Evolutionary conservation across 257 asterid genomes (phyloP), one percentile per base, ranked within the genome.

Genomic region (Fraxinus anomala): DNA sequence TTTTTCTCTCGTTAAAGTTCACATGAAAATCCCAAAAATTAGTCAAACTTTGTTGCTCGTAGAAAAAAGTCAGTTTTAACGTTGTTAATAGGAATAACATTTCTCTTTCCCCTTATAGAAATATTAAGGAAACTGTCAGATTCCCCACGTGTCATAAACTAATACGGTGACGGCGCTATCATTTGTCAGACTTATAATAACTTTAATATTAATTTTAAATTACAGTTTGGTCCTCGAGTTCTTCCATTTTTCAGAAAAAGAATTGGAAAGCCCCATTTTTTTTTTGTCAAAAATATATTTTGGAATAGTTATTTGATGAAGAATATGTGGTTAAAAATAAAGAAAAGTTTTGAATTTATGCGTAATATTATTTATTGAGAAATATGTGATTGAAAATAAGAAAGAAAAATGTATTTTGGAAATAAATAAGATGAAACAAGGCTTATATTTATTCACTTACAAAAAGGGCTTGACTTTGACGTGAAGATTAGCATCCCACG

Each of bases 131-230:
- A 71, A 77, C 28, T 28, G 19, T 33, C 31, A 19, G 79, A 74
- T 75, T 82, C 88, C 89, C 92, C 88, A 88, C 90, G 92, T 84
- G 92, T 88, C 92, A 68, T 16, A 79, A 76, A 63, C 68, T 70
- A n/a, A 88, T 80, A 83, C 76, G 88, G 81, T 84, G 86, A 80
- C 86, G 80, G 82, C 81, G 83, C 85, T 71, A 66, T 76, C 65
- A 65, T 37, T 75, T 73, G 1, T 28, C n/a, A 5, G 30, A 30
- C 2, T 0, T 34, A 37, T 72, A 28, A 34, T 42, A 42, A 42
- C 9, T 37, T 37, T 7, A 36, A 11, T 11, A 72, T 40, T 6
- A 66, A 16, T 63, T 26, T 40, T 31, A 68, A 80, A 42, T 75
- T 77, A 70, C 84, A 11, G 14, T 37, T 81, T 72, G 49, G 84